Evolutionary conservation across 805 yeast species (phyloP), one percentile per base, ranked within the genome.

Genomic region (Zygotorulaspora danielsina): DNA sequence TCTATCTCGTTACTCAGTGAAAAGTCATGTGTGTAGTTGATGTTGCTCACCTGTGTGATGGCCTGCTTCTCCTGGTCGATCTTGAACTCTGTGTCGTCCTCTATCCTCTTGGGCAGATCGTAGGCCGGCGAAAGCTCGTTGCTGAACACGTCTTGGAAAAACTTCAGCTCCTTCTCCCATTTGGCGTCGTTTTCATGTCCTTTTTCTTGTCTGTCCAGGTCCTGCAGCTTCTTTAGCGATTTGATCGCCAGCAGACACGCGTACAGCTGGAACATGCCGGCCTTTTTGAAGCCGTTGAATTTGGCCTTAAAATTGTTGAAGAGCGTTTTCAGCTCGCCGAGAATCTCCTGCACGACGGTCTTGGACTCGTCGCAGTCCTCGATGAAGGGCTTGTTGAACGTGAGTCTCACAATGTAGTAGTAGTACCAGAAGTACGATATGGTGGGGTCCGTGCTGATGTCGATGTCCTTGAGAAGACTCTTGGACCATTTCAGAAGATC

Each of bases 351-450:
- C 0, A 61, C 57, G 7, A 62, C 59, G 5, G 32, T 37, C 32
- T 51, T 49, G 2, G 63, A 52, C 32, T 51, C 61, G 7, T 44
- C 51, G 25, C 56, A 51, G 21, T 63, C 65, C 25, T 75, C 78
- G 28, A 77, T 69, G 49, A 78, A 78, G 2, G 82, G 83, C 29
- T 79, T 64, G 50, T 78, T 78, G 37, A 78, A 67, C 41, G 83
- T 77, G n/a, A 79, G 61, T 12, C 73, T 57, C 2, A 76, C 70
- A 32, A 79, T 70, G 51, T 78, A 79, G 54, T 78, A 79, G 49
- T 75, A 76, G 49, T 74, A 76, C 51, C 76, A 64, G 32, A 77
- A 71, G 34, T 73, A 66, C 30, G 76, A 66, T 15, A 69, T 62
- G 0, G 78, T 75, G 0, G 82, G 81, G 47, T 76, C 77, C 6